These are phyloP conservation scores for Trypanosoma grayi DNA, from an alignment of 208 protist species.

Conservation along the genomic window DNA sequence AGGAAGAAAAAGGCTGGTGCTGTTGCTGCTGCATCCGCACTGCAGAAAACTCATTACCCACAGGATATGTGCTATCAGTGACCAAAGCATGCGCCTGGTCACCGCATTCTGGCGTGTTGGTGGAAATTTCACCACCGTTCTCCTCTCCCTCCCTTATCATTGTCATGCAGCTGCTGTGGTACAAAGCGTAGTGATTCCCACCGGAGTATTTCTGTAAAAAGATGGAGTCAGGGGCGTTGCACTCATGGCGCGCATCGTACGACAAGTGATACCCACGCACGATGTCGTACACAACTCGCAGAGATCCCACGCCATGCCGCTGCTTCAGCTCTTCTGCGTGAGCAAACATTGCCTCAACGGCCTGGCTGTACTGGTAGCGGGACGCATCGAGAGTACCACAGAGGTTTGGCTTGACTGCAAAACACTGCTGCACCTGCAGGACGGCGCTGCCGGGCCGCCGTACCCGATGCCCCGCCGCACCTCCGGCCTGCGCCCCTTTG, in stretches of 20 bases:
- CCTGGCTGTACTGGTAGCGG: constrained; percentile 52
- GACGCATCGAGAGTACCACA: constrained; percentile 62
- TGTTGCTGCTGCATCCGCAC: not conserved
- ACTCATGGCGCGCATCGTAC: constrained; percentile 56
- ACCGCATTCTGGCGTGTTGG: too few species aligned
- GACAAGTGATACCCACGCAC: constrained; percentile 63
- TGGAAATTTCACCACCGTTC: not conserved
- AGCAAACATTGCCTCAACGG: constrained; percentile 49
- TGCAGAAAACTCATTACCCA: constrained; percentile 3
- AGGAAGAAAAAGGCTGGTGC: not conserved
- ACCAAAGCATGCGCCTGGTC: not conserved
- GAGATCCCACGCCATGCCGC: constrained; percentile 38
- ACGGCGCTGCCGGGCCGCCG: constrained; percentile 12
- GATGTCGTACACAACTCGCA: constrained; percentile 57
- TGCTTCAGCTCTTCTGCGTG: constrained; percentile 42
- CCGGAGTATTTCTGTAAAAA: constrained; percentile 75
- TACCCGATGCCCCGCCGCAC: not conserved
- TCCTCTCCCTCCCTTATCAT: constrained; percentile 2
- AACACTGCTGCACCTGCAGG: constrained; percentile 59
- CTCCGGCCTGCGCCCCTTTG: not conserved
- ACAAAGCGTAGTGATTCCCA: constrained; percentile 61
- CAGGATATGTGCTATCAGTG: not conserved
- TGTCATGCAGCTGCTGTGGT: constrained; percentile 19
- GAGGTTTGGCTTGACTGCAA: constrained; percentile 49
- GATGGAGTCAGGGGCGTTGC: constrained; percentile 38